Conservation (phyloP, 2,329 filamentous ascomycete species). For the Laburnicola sp. region DNA sequence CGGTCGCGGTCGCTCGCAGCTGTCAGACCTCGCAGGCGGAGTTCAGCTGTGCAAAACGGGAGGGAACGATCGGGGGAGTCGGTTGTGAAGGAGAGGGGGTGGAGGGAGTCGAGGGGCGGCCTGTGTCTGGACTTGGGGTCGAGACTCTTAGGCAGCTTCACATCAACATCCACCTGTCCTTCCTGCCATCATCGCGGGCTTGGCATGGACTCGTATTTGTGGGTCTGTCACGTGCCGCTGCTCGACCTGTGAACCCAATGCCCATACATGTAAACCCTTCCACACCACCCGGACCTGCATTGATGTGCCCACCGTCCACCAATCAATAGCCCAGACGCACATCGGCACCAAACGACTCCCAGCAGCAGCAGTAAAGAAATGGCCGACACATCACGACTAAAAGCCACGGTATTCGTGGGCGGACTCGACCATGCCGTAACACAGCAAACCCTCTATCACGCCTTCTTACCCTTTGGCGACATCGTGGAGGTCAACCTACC, state of each 20-base stretch:
- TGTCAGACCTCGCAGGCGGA: conserved; percentile 23
- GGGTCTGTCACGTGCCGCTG: conserved; percentile 19
- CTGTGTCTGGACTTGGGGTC: conserved; percentile 21
- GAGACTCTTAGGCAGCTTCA: conserved; percentile 31
- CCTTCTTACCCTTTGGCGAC: conserved; percentile 96
- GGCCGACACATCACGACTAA: conserved; percentile 81
- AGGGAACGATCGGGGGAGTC: conserved; percentile 19
- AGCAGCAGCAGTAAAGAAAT: conserved; percentile 54
- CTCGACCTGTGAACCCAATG: no score
- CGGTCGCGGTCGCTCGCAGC: conserved; percentile 36
- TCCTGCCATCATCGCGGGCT: conserved; percentile 32
- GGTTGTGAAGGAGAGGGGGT: conserved; percentile 19
- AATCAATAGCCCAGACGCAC: conserved; percentile 13
- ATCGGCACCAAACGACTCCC: conserved; percentile 2
- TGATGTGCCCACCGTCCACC: conserved; percentile 17
- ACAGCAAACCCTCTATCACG: conserved; percentile 75
- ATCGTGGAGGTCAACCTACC: conserved; percentile 89
- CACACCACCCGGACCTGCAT: no score
- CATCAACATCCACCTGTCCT: conserved; percentile 44
- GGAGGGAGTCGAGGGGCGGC: conserved; percentile 22
- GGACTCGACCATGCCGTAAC: conserved; percentile 82
- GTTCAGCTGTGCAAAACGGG: conserved; percentile 10
- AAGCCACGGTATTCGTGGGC: conserved; percentile 89
- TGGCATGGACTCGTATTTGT: conserved; percentile 10
- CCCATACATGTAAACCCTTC: no score